Evolutionary conservation across 2,329 filamentous ascomycete species (phyloP).

Genomic region (Thelonectria blattea): DNA sequence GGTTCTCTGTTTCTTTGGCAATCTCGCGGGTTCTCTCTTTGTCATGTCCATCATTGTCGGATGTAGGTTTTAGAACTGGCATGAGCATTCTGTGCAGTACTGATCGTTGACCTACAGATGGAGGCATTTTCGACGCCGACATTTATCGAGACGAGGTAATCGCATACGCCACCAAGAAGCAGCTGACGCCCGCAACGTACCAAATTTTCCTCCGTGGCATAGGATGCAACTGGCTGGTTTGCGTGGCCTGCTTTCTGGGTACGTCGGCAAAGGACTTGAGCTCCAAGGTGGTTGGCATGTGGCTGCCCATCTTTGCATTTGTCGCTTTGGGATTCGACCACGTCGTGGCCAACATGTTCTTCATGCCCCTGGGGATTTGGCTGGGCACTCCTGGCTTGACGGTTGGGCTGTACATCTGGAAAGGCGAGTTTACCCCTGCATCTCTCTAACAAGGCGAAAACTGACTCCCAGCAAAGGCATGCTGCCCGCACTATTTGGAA

Average conservation of each 20-base stretch:
- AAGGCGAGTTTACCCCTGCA: slow-evolving; percentile 42
- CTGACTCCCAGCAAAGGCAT: slow-evolving; percentile 38
- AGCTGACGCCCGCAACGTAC: slow-evolving; percentile 54
- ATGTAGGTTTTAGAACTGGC: slow-evolving; percentile 18
- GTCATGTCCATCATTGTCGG: slow-evolving; percentile 55
- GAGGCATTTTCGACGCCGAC: slow-evolving; percentile 50
- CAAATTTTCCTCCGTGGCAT: slow-evolving; percentile 61
- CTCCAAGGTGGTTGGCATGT: slow-evolving; percentile 61
- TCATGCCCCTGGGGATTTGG: slow-evolving; percentile 59
- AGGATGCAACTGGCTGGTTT: slow-evolving; percentile 64
- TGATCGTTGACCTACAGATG: slow-evolving; percentile 41
- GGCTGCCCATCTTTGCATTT: slow-evolving; percentile 62
- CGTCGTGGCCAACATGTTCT: slow-evolving; percentile 64
- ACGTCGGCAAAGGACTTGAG: slow-evolving; percentile 56
- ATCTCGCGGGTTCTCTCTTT: slow-evolving; percentile 55
- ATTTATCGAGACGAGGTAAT: slow-evolving; percentile 53
- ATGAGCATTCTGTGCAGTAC: rapidly evolving
- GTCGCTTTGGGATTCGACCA: slow-evolving; percentile 61
- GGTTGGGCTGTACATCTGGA: slow-evolving; percentile 62
- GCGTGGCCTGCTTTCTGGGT: slow-evolving; percentile 56
- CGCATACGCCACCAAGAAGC: slow-evolving; percentile 55
- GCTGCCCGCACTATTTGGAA: slow-evolving; percentile 59
- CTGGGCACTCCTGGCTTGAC: slow-evolving; percentile 50
- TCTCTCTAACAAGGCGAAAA: not conserved
- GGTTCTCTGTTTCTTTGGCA: slow-evolving; percentile 55